phyloP scores from a whole-genome alignment of 1,284 basidiomycete species.

The Porogramme epimiltina region DNA sequence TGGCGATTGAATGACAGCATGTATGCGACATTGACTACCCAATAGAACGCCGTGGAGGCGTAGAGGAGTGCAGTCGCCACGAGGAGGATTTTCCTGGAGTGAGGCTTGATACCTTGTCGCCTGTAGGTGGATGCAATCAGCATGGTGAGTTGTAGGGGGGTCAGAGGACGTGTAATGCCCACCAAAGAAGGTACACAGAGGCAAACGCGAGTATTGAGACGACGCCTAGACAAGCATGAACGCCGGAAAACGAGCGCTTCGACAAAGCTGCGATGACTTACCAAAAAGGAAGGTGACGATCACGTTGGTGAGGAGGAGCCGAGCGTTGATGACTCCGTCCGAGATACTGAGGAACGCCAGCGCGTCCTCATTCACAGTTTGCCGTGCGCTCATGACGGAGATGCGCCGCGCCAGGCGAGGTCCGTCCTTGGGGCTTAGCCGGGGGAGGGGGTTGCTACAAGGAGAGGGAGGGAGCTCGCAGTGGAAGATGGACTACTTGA shows the following conservation, averaged over 20 bases:
- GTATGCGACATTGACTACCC: background rate
- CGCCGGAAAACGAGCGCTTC: background rate
- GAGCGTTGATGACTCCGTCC: background rate
- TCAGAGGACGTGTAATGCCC: background rate
- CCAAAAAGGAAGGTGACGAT: background rate
- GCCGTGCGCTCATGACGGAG: too few relatives aligned
- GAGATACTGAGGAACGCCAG: background rate
- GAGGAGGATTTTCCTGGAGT: background rate
- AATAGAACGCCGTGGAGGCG: background rate
- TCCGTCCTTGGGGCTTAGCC: too few relatives aligned
- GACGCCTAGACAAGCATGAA: background rate
- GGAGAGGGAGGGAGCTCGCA: too few relatives aligned
- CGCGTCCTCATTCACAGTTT: background rate
- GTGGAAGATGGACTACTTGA: too few relatives aligned
- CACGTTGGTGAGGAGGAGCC: background rate
- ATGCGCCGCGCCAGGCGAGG: too few relatives aligned
- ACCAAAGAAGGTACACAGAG: background rate
- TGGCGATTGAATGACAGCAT: background rate
- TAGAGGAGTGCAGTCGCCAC: background rate
- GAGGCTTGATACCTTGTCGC: background rate
- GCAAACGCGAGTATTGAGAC: background rate
- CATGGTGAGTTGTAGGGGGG: background rate
- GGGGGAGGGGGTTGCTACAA: too few relatives aligned
- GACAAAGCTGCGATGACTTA: background rate
- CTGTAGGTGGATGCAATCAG: background rate